phyloP scores from a whole-genome alignment of 129 eudicot species.

The Ambrosia artemisiifolia region DNA sequence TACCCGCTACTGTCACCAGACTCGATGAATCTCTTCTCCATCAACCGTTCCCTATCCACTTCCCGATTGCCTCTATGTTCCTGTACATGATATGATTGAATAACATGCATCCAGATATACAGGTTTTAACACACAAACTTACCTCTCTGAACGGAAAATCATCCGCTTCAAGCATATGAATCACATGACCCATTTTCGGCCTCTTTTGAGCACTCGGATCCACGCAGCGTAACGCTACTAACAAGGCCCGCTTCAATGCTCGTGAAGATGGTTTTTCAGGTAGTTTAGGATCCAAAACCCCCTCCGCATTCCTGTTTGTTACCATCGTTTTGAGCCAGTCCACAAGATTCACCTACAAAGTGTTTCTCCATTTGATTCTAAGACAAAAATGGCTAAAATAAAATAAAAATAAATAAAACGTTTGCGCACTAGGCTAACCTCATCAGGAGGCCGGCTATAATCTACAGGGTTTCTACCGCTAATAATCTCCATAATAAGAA shows the following conservation, averaged over 20 bases:
- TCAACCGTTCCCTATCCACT: constrained; percentile 41
- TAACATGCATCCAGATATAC: background rate
- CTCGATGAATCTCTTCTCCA: constrained; percentile 50
- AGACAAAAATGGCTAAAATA: background rate
- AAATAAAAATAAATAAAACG: background rate
- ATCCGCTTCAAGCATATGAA: constrained; percentile 92
- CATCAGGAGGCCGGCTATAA: constrained; percentile 81
- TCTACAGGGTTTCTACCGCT: constrained; percentile 90
- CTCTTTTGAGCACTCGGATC: constrained; percentile 92
- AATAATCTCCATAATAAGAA: constrained; percentile 84
- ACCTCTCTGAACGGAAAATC: constrained; percentile 86
- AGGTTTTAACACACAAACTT: constrained; percentile 27
- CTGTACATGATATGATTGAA: constrained; percentile 30
- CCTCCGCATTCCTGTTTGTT: constrained; percentile 71
- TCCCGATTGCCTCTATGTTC: constrained; percentile 60
- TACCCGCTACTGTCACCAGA: constrained; percentile 98
- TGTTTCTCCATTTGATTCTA: background rate
- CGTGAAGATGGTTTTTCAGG: constrained; percentile 88
- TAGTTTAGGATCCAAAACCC: constrained; percentile 83
- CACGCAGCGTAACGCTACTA: constrained; percentile 87
- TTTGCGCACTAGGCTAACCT: constrained; percentile 52
- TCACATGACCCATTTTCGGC: constrained; percentile 93
- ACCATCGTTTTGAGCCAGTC: constrained; percentile 95
- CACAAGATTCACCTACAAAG: constrained; percentile 69
- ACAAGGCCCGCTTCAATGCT: constrained; percentile 74